A percentile compares a stretch with the other conserved stretches of the same genome.
Conservation (phyloP, 2,329 filamentous ascomycete genomes). For the Pseudocercospora fuligena region DNA sequence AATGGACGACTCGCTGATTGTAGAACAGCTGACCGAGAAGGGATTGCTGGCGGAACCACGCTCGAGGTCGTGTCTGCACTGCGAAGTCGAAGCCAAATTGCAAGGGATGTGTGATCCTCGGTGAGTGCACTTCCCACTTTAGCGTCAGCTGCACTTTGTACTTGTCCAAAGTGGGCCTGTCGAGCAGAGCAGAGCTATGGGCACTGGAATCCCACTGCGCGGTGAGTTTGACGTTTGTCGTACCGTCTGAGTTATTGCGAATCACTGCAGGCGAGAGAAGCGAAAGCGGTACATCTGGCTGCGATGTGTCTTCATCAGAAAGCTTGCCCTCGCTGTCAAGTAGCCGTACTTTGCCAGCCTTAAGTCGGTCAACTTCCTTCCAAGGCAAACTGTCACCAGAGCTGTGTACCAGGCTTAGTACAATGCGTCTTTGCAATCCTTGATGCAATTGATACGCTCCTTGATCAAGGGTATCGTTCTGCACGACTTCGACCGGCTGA, state of each 20-base stretch:
- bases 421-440: slow-evolving; percentile 85
- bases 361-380: slow-evolving; percentile 78
- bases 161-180: slow-evolving; percentile 89
- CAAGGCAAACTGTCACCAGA: slow-evolving; percentile 85
- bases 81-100: slow-evolving; percentile 80
- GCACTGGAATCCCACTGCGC: slow-evolving; percentile 97
- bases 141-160: slow-evolving; percentile 88
- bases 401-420: slow-evolving; percentile 87
- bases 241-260: slow-evolving; percentile 86
- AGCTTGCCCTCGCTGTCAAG: slow-evolving; percentile 85
- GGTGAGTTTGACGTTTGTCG: slow-evolving; percentile 80
- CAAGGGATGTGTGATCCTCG: slow-evolving; percentile 85
- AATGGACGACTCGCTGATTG: slow-evolving; percentile 81
- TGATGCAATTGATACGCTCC: slow-evolving; percentile 96
- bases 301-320: slow-evolving; percentile 70
- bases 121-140: slow-evolving; percentile 82
- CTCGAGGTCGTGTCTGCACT: slow-evolving; percentile 81
- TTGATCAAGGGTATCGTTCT: slow-evolving; percentile 79
- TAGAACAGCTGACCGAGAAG: slow-evolving; percentile 89
- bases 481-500: slow-evolving; percentile 87
- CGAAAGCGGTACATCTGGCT: slow-evolving; percentile 76
- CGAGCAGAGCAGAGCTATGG: slow-evolving; percentile 89
- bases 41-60: slow-evolving; percentile 82
- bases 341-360: slow-evolving; percentile 80
- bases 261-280: slow-evolving; percentile 78